These are phyloP conservation scores for Botrytis porri DNA, from an alignment of 2,329 filamentous ascomycete species.

Conservation along the genomic window DNA sequence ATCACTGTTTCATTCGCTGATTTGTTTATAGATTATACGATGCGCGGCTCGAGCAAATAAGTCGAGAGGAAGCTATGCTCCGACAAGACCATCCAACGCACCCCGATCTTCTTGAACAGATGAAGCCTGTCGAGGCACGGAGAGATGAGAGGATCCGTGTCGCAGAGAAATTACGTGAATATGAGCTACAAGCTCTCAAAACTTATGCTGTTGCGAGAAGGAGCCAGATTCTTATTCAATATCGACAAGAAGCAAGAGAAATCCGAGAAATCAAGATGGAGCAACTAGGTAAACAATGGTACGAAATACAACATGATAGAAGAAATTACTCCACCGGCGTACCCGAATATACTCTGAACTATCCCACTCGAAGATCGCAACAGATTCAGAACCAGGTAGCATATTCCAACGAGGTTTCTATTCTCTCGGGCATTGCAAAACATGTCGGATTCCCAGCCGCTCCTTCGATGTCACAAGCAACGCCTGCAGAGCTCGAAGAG, in stretches of 20 bases:
- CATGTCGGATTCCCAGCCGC: constrained; percentile 95
- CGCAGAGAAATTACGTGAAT: constrained; percentile 71
- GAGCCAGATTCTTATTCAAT: constrained; percentile 84
- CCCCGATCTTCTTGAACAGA: constrained; percentile 86
- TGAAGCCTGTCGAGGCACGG: constrained; percentile 79
- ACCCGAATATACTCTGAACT: constrained; percentile 77
- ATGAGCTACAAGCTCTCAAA: constrained; percentile 70
- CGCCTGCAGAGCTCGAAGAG: constrained; percentile 72
- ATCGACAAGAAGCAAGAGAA: constrained; percentile 81
- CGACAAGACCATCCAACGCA: constrained; percentile 66
- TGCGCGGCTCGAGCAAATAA: constrained; percentile 79
- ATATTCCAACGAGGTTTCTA: constrained; percentile 92
- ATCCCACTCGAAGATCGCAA: constrained; percentile 72
- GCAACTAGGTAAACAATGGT: constrained; percentile 82
- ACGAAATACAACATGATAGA: constrained; percentile 86
- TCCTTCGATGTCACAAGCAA: constrained; percentile 75
- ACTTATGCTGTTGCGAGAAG: constrained; percentile 76
- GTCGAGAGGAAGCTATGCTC: constrained; percentile 64
- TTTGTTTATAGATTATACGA: constrained; percentile 67
- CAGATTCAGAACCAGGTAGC: constrained; percentile 82
- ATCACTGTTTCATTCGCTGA: constrained; percentile 27
- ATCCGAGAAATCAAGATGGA: constrained; percentile 77
- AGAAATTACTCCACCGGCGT: constrained; percentile 74
- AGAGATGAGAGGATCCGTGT: constrained; percentile 73
- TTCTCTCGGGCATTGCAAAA: constrained; percentile 86